Evolutionary conservation across 495 filamentous ascomycete genomes (phyloP), one percentile per base, ranked within the genome.

Genomic region (Aspergillus sclerotiicarbonarius): DNA sequence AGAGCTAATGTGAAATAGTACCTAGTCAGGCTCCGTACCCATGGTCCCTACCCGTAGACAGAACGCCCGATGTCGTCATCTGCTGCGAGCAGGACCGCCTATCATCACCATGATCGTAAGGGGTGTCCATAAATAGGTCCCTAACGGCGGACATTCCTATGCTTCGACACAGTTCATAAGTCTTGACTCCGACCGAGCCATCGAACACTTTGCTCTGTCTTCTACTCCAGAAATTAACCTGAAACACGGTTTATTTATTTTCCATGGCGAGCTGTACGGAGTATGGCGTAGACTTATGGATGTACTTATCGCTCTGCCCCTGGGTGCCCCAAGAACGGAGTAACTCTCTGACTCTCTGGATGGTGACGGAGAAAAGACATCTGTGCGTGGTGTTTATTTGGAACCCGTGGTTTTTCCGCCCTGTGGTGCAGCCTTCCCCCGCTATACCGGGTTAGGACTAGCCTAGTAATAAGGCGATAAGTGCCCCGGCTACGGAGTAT

Each of bases 21-120:
- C 13, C 37, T 41, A 41, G 37, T 41, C 37, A 41, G 37, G 12
- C 37, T 41, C 37, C 37, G 37, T 41, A 41, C 13, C 37, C 37
- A 41, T 41, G 37, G 37, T 41, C 5, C 5, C 37, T 41, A n/a
- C 37, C 37, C 5, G 10, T 41, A n/a, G 37, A 41, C 37, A 41
- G 37, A 41, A n/a, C 37, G n/a, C 37, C 37, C 37, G 37, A 41
- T 41, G 37, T 41, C 37, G 37, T 41, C 37, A 41, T 41, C 37
- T n/a, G 13, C 37, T 41, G 37, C 37, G 13, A 15, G 10, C 37
- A 12, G 37, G 13, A n/a, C 5, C 13, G 37, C 10, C 33, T 13
- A 35, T 13, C 33, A 35, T 35, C 33, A 35, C 33, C 33, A 35
- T 35, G 13, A 35, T 9, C 33, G 8, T 41, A 41, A 41, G 37